Evolutionary conservation across 2,329 filamentous ascomycete genomes (phyloP).

Genomic region (Aspergillus intermedius): DNA sequence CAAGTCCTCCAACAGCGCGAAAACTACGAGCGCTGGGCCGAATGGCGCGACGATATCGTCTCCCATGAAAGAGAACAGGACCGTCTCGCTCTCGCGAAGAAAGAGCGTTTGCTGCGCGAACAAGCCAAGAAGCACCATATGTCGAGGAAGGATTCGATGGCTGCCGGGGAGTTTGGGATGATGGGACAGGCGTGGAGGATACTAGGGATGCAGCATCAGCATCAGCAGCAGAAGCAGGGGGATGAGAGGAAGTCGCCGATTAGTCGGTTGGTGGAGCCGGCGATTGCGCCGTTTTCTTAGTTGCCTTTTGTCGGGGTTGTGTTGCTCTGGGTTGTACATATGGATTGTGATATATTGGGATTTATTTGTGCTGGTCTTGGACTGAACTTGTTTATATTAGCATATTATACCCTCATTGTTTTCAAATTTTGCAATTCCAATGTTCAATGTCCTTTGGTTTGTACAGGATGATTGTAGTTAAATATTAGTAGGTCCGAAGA

Average conservation of each 20-base stretch:
- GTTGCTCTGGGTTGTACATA: neutral
- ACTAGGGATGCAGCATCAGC: conserved; percentile 31
- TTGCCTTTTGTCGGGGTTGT: neutral
- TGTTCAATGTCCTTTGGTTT: no score
- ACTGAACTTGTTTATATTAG: no score
- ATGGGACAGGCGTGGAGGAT: conserved; percentile 38
- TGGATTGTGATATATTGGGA: neutral
- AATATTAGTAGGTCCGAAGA: no score
- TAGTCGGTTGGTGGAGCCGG: conserved; percentile 6
- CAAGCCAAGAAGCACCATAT: conserved; percentile 19
- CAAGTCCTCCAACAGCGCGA: conserved; percentile 40
- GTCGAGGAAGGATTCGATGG: conserved; percentile 21
- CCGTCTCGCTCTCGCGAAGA: conserved; percentile 27
- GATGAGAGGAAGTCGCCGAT: neutral
- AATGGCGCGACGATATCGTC: conserved; percentile 39
- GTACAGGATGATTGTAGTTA: no score
- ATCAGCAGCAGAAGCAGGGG: neutral
- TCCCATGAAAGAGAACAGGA: conserved; percentile 32
- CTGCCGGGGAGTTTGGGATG: conserved; percentile 25
- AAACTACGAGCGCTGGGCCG: conserved; percentile 41
- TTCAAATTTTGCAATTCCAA: neutral
- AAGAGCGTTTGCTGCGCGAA: conserved; percentile 22
- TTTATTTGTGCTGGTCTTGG: neutral
- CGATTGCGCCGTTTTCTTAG: conserved; percentile 4
- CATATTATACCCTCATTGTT: neutral